Percentiles rank a stretch among this genome's conserved stretches.
Conservation (phyloP, 1,284 basidiomycete species). For the Microbotryum scabiosae region DNA sequence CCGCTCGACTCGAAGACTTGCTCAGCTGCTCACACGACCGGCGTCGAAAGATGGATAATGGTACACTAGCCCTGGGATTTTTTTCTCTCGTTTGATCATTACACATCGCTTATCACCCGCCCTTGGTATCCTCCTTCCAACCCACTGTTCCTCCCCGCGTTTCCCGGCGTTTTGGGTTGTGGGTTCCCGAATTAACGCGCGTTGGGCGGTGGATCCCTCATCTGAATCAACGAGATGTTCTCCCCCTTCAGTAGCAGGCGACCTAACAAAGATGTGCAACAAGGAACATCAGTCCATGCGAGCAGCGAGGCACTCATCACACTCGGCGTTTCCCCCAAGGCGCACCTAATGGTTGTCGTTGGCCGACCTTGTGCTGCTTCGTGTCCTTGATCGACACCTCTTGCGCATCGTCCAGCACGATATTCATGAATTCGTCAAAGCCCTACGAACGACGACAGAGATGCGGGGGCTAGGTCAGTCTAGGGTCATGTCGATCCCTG, state of each 20-base stretch:
- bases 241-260: slow-evolving; percentile 91
- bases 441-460: slow-evolving; percentile 55
- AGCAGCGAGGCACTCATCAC: slow-evolving; percentile 16
- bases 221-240: slow-evolving; percentile 88
- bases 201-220: slow-evolving; percentile 35
- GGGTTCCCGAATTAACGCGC: too few species aligned
- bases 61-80: too few species aligned
- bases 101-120: too few species aligned
- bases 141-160: too few species aligned
- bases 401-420: slow-evolving; percentile 86
- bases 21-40: too few species aligned
- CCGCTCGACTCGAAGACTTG: too few species aligned
- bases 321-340: background rate
- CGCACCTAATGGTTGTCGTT: slow-evolving; percentile 68
- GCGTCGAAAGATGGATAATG: too few species aligned
- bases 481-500: too few species aligned
- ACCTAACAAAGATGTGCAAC: slow-evolving; percentile 47
- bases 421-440: slow-evolving; percentile 99
- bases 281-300: background rate
- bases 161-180: too few species aligned
- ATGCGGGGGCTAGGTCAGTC: too few species aligned
- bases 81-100: too few species aligned
- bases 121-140: too few species aligned
- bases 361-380: slow-evolving; percentile 51
- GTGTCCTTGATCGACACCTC: slow-evolving; percentile 78